Conservation (phyloP, 192 early-diverging fungal species). For the Coemansia sp. region DNA sequence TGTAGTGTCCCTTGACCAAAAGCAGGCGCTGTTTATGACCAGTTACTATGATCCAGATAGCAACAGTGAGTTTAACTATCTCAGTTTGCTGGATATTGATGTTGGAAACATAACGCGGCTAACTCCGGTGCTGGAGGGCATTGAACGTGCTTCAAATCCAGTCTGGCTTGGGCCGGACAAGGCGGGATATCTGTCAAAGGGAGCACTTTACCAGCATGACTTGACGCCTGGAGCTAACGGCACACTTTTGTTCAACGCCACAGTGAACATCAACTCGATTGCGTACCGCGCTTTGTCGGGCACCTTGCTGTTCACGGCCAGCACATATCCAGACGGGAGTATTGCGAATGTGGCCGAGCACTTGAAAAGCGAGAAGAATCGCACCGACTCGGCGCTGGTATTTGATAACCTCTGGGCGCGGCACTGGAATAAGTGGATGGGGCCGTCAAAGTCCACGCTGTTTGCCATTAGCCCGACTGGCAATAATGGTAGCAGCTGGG, state of each 20-base stretch:
- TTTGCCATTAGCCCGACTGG: conserved; percentile 48
- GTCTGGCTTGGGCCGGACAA: conserved; percentile 17
- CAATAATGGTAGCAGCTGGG: conserved; percentile 18
- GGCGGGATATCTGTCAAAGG: conserved; percentile 16
- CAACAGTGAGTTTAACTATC: conserved; percentile 16
- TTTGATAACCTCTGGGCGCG: conserved; percentile 70
- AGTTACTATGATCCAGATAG: conserved; percentile 16
- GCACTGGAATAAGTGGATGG: conserved; percentile 69
- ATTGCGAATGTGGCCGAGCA: conserved; percentile 39
- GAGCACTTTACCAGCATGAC: conserved; percentile 19
- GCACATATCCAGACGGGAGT: conserved; percentile 36
- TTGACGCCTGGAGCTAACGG: conserved; percentile 23
- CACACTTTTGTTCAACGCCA: conserved; percentile 14
- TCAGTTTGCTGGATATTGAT: conserved; percentile 16
- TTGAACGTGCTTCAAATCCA: conserved; percentile 12
- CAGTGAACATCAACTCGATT: conserved; percentile 17
- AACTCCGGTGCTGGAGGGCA: conserved; percentile 8
- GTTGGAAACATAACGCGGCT: conserved; percentile 23
- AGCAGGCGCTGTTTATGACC: conserved; percentile 21
- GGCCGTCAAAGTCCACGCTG: conserved; percentile 56
- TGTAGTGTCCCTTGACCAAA: conserved; percentile 26
- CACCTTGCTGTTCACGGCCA: conserved; percentile 18
- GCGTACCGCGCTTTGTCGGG: conserved; percentile 2
- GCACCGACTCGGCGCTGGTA: conserved; percentile 55
- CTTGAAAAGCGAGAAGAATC: conserved; percentile 28